Base-by-base conservation (phyloP, 1,284 basidiomycete genomes). In the Lentinus polychrous region DNA sequence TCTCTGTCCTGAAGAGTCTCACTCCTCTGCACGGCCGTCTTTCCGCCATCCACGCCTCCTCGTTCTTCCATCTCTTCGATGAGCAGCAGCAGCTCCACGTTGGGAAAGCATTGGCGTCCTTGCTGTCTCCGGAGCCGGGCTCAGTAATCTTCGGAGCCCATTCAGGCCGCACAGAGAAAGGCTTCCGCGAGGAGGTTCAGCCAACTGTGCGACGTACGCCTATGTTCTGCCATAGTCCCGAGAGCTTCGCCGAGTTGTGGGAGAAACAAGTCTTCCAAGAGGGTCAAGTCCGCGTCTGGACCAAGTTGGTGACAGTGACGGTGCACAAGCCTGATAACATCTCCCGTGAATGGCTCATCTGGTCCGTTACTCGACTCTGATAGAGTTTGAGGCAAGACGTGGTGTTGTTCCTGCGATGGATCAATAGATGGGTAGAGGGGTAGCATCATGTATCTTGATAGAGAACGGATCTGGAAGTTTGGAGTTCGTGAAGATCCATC, bases 1-100 rank as follows among this genome's bases (percentile, higher is more conserved):
- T 76, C 3, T 52, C 55, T 8, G 45, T 52, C 4, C 51, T 77
- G 18, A 68, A 57, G 3, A 63, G 62, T 11, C 64, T 79, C 34
- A 74, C 63, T n/a, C 68, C 69, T 1, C 66, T 79, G 0, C 68
- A 66, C 39, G 71, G 72, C 3, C 67, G 69, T 45, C 58, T 74
- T 34, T 69, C 74, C 8, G 73, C 67, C 11, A 73, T 79, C 27
- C 70, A 76, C 53, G 66, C 70, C 3, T 72, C 72, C 10, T 58
- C 69, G 1, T 69, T 79, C 58, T 79, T 79, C 61, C 76, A 79
- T 55, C 65, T 79, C 20, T 79, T 79, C 60, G 53, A 62, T 45
- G 67, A 76, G 55, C 66, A 66, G 15, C 44, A 65, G 24, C 75
- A 79, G 56, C 43, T 60, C 6, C 46, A 66, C 31, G 60, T 76